Percentiles rank a stretch among this genome's conserved stretches.
phyloP scores from a whole-genome alignment of 2,329 filamentous ascomycete species.

The Phyllosticta capitalensis region DNA sequence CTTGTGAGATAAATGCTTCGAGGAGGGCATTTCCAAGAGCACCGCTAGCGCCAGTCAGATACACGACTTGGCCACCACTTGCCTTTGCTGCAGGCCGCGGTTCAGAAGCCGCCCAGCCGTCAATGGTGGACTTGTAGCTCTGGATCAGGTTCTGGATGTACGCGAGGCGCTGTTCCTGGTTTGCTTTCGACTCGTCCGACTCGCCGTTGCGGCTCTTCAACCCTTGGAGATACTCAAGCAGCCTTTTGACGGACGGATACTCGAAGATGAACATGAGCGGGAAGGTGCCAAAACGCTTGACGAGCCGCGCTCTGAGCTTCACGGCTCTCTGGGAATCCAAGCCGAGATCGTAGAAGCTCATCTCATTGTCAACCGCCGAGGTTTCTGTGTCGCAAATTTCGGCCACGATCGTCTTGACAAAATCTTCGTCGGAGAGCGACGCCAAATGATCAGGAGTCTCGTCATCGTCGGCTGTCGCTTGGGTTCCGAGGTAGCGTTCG shows the following conservation, averaged over 20 bases:
- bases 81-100: no score
- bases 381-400: neutral
- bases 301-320: conserved; percentile 16
- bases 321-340: conserved; percentile 15
- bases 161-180: neutral
- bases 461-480: neutral
- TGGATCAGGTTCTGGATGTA: neutral
- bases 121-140: neutral
- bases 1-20: conserved; percentile 6
- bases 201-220: neutral
- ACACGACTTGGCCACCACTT: conserved; percentile 2
- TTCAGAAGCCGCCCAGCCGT: neutral
- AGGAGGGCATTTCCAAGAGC: conserved; percentile 11
- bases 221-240: conserved; percentile 7
- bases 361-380: neutral
- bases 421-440: neutral
- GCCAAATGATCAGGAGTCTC: neutral
- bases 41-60: conserved; percentile 11
- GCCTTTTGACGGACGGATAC: conserved; percentile 18
- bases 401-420: neutral
- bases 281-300: conserved; percentile 17
- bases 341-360: conserved; percentile 11
- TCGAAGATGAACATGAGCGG: conserved; percentile 22
- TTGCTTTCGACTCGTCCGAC: neutral
- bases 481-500: neutral